These are phyloP conservation scores for Cystobasidium sp. DNA, from an alignment of 1,284 basidiomycete species.

Conservation along the genomic window DNA sequence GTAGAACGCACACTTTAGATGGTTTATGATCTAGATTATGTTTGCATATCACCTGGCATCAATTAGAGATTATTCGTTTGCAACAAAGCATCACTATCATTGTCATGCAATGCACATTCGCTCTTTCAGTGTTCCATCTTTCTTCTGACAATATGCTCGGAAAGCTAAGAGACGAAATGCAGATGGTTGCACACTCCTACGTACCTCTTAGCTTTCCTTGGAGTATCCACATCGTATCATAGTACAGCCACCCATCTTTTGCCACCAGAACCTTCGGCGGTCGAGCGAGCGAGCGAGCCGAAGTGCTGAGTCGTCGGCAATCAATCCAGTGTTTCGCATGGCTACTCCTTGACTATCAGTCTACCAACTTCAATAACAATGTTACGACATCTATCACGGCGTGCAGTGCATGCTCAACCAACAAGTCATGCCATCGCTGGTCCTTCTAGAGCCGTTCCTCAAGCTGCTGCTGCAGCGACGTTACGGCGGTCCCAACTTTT, in stretches of 20 bases:
- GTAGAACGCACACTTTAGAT: neutral
- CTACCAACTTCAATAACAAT: neutral
- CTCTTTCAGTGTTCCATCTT: too few species aligned
- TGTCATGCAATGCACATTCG: too few species aligned
- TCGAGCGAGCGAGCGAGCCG: neutral
- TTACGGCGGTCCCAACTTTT: constrained; percentile 12
- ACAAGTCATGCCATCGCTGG: constrained; percentile 6
- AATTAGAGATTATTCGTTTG: too few species aligned
- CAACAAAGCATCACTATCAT: too few species aligned
- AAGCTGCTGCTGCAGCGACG: neutral
- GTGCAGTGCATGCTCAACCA: constrained; percentile 14
- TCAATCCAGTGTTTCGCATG: neutral
- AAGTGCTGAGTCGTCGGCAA: constrained; percentile 4
- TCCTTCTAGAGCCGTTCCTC: neutral
- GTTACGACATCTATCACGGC: constrained; percentile 15
- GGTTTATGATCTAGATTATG: neutral
- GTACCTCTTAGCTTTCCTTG: too few species aligned
- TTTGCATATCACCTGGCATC: neutral
- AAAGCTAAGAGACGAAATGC: too few species aligned
- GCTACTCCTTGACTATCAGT: neutral
- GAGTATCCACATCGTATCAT: neutral
- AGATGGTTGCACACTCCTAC: too few species aligned
- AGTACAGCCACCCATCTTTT: neutral
- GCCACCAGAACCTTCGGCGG: constrained; percentile 8
- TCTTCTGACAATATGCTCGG: too few species aligned